phyloP scores from a whole-genome alignment of 768 basidiomycete genomes.

The Suillus ampliporus region DNA sequence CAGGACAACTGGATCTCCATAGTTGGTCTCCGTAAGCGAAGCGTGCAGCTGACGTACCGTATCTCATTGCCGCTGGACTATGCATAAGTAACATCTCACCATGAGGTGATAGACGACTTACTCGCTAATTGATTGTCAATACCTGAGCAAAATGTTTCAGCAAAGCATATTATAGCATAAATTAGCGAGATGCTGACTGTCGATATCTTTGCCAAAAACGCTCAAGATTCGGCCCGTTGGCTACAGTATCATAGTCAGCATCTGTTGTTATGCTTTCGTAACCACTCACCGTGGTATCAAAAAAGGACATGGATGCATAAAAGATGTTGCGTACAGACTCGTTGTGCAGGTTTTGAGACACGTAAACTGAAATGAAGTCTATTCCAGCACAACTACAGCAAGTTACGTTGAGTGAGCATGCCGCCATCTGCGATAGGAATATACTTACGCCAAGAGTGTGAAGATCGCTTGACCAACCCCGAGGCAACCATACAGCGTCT shows the following conservation, averaged over 20 bases:
- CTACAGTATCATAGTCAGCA: conserved; percentile 30
- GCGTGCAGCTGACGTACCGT: conserved; percentile 41
- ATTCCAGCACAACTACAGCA: conserved; percentile 52
- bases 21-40: conserved; percentile 2
- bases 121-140: conserved; percentile 65
- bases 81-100: neutral
- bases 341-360: conserved; percentile 67
- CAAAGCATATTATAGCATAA: neutral
- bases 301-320: conserved; percentile 78
- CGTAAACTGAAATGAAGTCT: conserved; percentile 61
- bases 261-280: neutral
- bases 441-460: conserved; percentile 60
- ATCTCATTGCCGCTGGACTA: conserved; percentile 55
- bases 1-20: conserved; percentile 45
- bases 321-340: conserved; percentile 61
- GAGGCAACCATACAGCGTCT: conserved; percentile 64
- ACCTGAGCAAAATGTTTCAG: neutral
- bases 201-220: conserved; percentile 71
- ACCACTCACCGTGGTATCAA: conserved; percentile 64
- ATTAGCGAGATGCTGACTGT: conserved; percentile 44
- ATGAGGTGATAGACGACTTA: conserved; percentile 29
- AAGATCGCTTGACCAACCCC: conserved; percentile 62
- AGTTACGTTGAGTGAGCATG: neutral
- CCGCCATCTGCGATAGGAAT: neutral
- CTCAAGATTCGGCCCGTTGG: conserved; percentile 65